Percentiles rank a stretch among this genome's conserved stretches.
These are phyloP conservation scores for Asterochloris erici DNA, from an alignment of 139 green algal species.

Conservation along the genomic window DNA sequence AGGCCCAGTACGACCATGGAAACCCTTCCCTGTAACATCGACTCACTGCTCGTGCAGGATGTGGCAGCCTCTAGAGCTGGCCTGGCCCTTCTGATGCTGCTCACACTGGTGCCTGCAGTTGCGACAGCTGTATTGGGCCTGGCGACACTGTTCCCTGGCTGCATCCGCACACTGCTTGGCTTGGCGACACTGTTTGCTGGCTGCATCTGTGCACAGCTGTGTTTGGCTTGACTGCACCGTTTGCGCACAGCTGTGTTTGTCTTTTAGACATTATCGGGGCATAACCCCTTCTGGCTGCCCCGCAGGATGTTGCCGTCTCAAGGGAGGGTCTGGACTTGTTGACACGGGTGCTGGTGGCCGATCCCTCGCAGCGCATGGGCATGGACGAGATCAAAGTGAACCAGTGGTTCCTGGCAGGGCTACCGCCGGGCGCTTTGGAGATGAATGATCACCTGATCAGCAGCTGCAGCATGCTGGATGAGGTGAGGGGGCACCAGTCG, in stretches of 20 bases:
- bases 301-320: constrained; percentile 16
- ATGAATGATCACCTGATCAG: constrained; percentile 40
- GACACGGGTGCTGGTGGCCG: constrained; percentile 46
- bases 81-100: too few species aligned
- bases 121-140: too few species aligned
- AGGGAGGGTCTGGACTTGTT: constrained; percentile 16
- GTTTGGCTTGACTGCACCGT: background rate
- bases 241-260: background rate
- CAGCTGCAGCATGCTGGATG: background rate
- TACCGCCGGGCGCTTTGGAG: constrained; percentile 41
- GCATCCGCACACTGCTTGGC: background rate
- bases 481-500: background rate
- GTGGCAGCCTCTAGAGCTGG: too few species aligned
- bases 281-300: background rate
- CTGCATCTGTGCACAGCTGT: background rate
- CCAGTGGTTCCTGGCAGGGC: constrained; percentile 58
- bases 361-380: constrained; percentile 43
- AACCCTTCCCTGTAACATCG: too few species aligned
- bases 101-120: too few species aligned
- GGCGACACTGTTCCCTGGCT: too few species aligned
- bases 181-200: background rate
- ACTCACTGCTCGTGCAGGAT: too few species aligned
- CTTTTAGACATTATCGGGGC: background rate
- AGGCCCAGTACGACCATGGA: too few species aligned
- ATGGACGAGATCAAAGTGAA: constrained; percentile 59